phyloP scores from a whole-genome alignment of 2,329 filamentous ascomycete species.

The Tolypocladium tundrense region DNA sequence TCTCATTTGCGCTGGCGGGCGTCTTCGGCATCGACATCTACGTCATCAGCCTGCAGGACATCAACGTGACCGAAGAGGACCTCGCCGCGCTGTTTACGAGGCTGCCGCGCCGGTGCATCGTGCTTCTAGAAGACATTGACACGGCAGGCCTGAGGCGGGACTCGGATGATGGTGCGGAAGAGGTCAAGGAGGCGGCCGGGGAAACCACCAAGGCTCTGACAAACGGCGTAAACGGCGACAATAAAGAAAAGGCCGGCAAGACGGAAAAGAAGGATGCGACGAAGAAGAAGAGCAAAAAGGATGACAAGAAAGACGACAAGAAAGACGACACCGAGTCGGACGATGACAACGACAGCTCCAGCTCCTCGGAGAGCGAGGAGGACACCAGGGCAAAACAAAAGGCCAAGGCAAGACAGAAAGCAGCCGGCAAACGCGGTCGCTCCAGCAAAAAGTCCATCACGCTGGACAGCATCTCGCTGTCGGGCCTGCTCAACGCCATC shows the following conservation, averaged over 20 bases:
- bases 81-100: conserved; percentile 48
- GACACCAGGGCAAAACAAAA: conserved; percentile 7
- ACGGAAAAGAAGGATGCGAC: conserved; percentile 9
- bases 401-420: conserved; percentile 3
- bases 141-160: conserved; percentile 47
- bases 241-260: conserved; percentile 23
- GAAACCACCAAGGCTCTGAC: conserved; percentile 8
- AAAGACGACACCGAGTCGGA: conserved; percentile 8
- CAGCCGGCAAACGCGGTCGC: not conserved
- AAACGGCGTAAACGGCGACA: conserved; percentile 19
- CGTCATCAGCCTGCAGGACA: conserved; percentile 46
- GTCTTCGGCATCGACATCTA: conserved; percentile 59
- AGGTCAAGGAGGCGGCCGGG: conserved; percentile 6
- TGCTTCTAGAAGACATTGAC: conserved; percentile 61
- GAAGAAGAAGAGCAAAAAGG: not conserved
- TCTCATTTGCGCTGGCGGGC: conserved; percentile 56
- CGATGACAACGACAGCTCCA: conserved; percentile 10
- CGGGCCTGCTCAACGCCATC: conserved; percentile 72
- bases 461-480: conserved; percentile 54
- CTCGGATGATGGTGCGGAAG: conserved; percentile 17
- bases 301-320: conserved; percentile 2
- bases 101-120: conserved; percentile 52
- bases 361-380: conserved; percentile 9
- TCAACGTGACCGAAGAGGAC: conserved; percentile 51
- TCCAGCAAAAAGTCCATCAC: conserved; percentile 8